These are phyloP conservation scores for Acidomyces sp. DNA, from an alignment of 495 filamentous ascomycete genomes.

Conservation along the genomic window DNA sequence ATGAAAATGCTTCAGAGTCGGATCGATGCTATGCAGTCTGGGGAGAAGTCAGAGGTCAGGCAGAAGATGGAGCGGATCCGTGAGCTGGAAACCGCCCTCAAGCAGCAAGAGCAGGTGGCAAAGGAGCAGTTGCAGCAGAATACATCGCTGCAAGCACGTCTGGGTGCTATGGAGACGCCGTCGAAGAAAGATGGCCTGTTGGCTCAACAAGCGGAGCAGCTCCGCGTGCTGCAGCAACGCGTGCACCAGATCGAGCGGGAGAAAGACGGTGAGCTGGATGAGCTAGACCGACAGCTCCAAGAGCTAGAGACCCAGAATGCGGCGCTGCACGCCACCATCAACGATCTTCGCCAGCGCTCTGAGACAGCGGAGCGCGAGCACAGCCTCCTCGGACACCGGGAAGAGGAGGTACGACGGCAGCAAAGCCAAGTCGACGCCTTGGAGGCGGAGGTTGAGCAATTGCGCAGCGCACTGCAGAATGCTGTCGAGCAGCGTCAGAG, in stretches of 20 bases:
- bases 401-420: constrained; percentile 7
- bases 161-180: constrained; percentile 21
- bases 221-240: constrained; percentile 11
- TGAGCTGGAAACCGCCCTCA: constrained; percentile 14
- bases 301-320: constrained; percentile 10
- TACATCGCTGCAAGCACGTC: constrained; percentile 11
- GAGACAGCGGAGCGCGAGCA: constrained; percentile 14
- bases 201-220: constrained; percentile 19
- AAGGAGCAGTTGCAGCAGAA: constrained; percentile 19
- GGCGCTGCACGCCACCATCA: constrained; percentile 8
- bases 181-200: constrained; percentile 18
- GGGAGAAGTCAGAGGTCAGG: constrained; percentile 13
- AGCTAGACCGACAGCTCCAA: constrained; percentile 18
- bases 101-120: constrained; percentile 7
- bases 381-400: constrained; percentile 13
- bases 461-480: constrained; percentile 6
- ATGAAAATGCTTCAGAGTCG: constrained; percentile 17
- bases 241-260: constrained; percentile 17
- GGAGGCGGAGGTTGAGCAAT: constrained; percentile 9
- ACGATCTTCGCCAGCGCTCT: constrained; percentile 7
- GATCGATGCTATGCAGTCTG: constrained; percentile 8
- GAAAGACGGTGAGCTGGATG: constrained; percentile 18
- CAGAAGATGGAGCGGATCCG: constrained; percentile 17
- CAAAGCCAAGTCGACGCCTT: constrained; percentile 10
- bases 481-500: constrained; percentile 9